Base-by-base conservation (phyloP, 2,329 filamentous ascomycete genomes). In the Rhynchosporium agropyri region DNA sequence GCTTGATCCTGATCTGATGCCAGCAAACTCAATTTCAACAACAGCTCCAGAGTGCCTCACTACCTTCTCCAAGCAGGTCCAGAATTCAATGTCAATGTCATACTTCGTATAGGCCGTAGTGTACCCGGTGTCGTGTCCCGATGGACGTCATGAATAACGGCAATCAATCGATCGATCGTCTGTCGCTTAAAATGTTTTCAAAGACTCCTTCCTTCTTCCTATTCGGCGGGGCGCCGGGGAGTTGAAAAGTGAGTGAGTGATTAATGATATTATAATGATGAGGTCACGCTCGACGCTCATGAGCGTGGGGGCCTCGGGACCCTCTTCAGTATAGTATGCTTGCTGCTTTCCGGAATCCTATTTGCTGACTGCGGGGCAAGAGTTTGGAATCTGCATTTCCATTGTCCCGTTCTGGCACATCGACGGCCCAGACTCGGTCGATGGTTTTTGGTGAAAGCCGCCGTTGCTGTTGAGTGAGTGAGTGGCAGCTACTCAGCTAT, bases 241-340 rank as follows among this genome's bases (percentile, higher is more conserved):
- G 51, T 54, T 54, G 51, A 49, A 33, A 13, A 28, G 45, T 49
- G 65, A 68, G 45, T 49, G 65, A 68, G 63, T 68, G 62, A 68
- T 66, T 68, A 68, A 68, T 71, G 67, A 71, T 70, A 67, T 70
- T 67, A 66, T 70, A 68, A 68, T 71, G 67, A 71, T 70, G 68
- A 71, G 68, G 67, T 70, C 69, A 71, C 68, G 63, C 67, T 60
- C 58, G 60, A 49, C 57, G 54, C 36, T 61, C 60, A 53, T 63
- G 58, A 48, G 63, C 67, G 68, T 69, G 68, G 69, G 69, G 69
- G 68, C 66, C 65, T 65, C 29, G 20, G 20, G 20, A 20, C 20
- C 20, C 20, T 20, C 20, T 20, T 20, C 20, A 20, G 20, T 20
- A 46, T 65, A 51, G 57, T 42, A 62, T 58, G 59, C 58, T 60